Conservation (phyloP, 768 basidiomycete species). For the Wakefieldia striispora region DNA sequence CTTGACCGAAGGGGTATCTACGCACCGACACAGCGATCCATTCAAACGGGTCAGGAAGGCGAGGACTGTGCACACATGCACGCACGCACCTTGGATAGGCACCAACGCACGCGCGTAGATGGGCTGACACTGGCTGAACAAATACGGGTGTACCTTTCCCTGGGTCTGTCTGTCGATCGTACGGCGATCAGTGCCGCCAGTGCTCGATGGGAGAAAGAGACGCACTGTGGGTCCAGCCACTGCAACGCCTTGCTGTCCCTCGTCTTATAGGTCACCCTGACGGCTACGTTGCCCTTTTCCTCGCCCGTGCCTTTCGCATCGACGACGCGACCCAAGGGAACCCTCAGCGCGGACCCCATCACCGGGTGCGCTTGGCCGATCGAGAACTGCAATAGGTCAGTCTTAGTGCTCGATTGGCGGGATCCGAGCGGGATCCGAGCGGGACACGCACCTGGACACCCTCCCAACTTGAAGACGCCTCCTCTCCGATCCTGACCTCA, state of each 20-base stretch:
- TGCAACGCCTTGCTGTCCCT: constrained; percentile 79
- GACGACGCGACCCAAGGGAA: constrained; percentile 48
- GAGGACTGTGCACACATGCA: too few relatives aligned
- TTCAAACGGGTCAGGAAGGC: too few relatives aligned
- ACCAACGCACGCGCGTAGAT: constrained; percentile 81
- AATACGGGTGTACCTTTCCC: constrained; percentile 79
- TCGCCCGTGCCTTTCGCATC: constrained; percentile 12
- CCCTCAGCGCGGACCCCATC: constrained; percentile 72
- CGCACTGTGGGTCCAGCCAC: constrained; percentile 79
- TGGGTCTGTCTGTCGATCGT: constrained; percentile 66
- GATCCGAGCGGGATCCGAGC: too few relatives aligned
- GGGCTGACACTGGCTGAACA: constrained; percentile 95
- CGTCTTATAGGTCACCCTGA: constrained; percentile 68
- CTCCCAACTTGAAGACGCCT: constrained; percentile 41
- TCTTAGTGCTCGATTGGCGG: neutral
- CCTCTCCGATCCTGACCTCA: constrained; percentile 42
- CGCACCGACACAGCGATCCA: too few relatives aligned
- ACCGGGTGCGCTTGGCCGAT: constrained; percentile 57
- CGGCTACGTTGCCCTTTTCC: constrained; percentile 32
- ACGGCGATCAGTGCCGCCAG: neutral
- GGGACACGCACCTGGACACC: constrained; percentile 38
- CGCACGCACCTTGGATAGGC: constrained; percentile 66
- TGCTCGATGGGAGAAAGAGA: neutral
- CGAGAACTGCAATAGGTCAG: constrained; percentile 42
- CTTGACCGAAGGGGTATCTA: constrained; percentile 85